Evolutionary conservation across 331 rosid genomes (phyloP).

Genomic region (Ulmus americana): DNA sequence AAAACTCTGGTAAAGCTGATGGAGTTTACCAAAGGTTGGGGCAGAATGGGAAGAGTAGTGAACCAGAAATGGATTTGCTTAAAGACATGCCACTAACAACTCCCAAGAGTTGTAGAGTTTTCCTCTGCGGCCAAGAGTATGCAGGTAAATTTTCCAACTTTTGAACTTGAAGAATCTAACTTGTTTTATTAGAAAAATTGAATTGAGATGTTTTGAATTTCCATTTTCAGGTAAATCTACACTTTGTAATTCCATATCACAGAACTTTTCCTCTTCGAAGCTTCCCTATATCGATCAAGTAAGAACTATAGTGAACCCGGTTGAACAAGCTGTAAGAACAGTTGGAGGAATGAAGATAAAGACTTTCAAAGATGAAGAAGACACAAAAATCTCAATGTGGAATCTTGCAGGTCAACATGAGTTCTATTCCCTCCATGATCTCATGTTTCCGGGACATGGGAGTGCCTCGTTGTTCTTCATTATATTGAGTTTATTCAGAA

Average conservation of each 20-base stretch:
- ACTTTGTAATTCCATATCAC: constrained; percentile 68
- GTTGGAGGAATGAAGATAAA: constrained; percentile 85
- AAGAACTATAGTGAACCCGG: constrained; percentile 66
- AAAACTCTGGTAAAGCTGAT: constrained; percentile 56
- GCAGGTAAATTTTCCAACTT: constrained; percentile 46
- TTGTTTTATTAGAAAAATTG: background rate
- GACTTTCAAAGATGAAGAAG: constrained; percentile 73
- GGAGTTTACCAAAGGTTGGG: constrained; percentile 68
- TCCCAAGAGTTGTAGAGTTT: constrained; percentile 82
- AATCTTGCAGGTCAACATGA: constrained; percentile 92
- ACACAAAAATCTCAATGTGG: constrained; percentile 75
- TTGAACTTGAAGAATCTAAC: background rate
- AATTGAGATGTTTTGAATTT: constrained; percentile 19
- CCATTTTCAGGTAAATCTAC: constrained; percentile 67
- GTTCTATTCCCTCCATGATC: constrained; percentile 82
- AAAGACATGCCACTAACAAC: constrained; percentile 79
- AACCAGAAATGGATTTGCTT: constrained; percentile 73
- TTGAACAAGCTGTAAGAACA: constrained; percentile 75
- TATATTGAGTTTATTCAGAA: constrained; percentile 64
- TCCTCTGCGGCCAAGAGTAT: constrained; percentile 91
- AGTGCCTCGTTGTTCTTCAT: constrained; percentile 77
- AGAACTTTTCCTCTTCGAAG: constrained; percentile 55
- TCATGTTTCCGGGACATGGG: constrained; percentile 92
- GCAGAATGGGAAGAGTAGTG: constrained; percentile 63
- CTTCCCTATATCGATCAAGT: constrained; percentile 75